phyloP scores from a whole-genome alignment of 371 early-diverging fungal species.

The Mucor lusitanicus region DNA sequence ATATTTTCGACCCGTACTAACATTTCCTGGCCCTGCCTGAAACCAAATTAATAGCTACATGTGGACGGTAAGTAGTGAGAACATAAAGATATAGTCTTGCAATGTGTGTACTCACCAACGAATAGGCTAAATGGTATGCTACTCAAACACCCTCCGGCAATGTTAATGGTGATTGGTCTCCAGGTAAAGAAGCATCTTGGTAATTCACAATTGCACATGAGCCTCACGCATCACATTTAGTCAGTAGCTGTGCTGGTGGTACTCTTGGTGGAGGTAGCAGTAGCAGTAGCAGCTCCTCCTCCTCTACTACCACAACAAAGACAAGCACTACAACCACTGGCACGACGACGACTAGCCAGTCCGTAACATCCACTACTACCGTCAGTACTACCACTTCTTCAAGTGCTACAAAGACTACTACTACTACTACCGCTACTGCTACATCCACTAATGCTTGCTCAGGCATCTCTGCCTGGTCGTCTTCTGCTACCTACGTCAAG shows the following conservation, averaged over 20 bases:
- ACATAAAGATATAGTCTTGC: not conserved
- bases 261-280: not conserved
- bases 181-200: constrained; percentile 16
- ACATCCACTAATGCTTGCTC: constrained; percentile 24
- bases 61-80: constrained; percentile 39
- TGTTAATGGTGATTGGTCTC: constrained; percentile 31
- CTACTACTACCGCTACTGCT: constrained; percentile 15
- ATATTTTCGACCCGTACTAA: not conserved
- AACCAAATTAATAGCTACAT: constrained; percentile 25
- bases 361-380: not conserved
- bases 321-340: not conserved
- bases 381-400: constrained; percentile 3
- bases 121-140: constrained; percentile 46
- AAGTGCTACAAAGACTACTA: constrained; percentile 14
- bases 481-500: constrained; percentile 19
- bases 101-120: not conserved
- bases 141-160: constrained; percentile 18
- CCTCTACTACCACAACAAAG: not conserved
- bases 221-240: not conserved
- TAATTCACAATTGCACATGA: not conserved
- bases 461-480: constrained; percentile 25
- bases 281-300: not conserved
- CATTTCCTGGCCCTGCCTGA: not conserved
- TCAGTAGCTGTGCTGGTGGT: constrained; percentile 10
- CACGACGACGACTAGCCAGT: not conserved